Conservation (phyloP, 2,329 filamentous ascomycete genomes). For the Lecanicillium sp. region DNA sequence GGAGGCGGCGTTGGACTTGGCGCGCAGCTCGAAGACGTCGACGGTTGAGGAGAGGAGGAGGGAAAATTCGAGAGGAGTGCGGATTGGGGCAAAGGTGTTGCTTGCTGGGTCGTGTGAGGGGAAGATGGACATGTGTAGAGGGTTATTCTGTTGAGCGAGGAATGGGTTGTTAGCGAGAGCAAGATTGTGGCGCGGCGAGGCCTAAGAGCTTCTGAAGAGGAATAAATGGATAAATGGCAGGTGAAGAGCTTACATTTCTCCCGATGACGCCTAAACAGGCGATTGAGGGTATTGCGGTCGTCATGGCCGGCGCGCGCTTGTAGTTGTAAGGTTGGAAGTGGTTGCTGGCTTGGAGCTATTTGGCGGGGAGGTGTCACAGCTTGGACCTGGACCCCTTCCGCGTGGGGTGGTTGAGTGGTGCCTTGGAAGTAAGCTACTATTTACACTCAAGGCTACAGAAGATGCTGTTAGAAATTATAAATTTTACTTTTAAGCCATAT, state of each 20-base stretch:
- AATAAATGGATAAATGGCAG: neutral
- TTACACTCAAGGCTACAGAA: too few species aligned
- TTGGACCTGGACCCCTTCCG: too few species aligned
- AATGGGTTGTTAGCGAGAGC: slow-evolving; percentile 10
- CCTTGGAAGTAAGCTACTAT: too few species aligned
- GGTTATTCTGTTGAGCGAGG: slow-evolving; percentile 65
- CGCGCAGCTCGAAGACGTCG: slow-evolving; percentile 85
- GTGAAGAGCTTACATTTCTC: slow-evolving; percentile 59
- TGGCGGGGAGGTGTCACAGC: neutral
- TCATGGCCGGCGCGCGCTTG: slow-evolving; percentile 32
- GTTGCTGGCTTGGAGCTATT: slow-evolving; percentile 5
- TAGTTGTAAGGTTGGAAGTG: neutral
- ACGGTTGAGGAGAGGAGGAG: slow-evolving; percentile 86
- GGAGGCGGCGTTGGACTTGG: slow-evolving; percentile 54
- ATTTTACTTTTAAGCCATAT: too few species aligned
- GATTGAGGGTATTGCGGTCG: slow-evolving; percentile 65
- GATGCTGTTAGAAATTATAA: too few species aligned
- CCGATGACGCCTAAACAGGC: slow-evolving; percentile 92
- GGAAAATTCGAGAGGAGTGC: slow-evolving; percentile 78
- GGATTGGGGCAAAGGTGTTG: slow-evolving; percentile 46
- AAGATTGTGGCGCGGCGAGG: too few species aligned
- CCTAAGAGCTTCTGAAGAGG: neutral
- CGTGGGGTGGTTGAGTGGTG: too few species aligned
- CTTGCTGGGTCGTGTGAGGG: slow-evolving; percentile 57
- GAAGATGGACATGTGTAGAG: slow-evolving; percentile 87